Conservation (phyloP, 1,139 yeast genomes). For the Geotrichum klebahnii region DNA sequence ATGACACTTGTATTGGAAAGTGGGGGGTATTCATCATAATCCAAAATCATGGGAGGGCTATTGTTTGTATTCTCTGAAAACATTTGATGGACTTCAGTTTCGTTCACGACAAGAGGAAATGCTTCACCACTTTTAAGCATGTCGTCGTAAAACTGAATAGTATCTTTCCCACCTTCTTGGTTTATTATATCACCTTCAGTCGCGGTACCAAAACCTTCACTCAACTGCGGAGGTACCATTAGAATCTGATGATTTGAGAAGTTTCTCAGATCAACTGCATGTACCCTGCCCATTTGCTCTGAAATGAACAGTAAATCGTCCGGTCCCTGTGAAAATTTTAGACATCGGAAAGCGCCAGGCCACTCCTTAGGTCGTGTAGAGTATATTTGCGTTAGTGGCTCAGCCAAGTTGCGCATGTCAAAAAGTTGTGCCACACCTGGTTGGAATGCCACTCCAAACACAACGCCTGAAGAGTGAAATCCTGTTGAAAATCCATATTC, state of each 20-base stretch:
- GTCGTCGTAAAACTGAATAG: conserved; percentile 16
- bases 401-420: conserved; percentile 60
- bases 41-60: neutral
- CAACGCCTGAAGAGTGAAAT: conserved; percentile 66
- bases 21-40: neutral
- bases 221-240: conserved; percentile 14
- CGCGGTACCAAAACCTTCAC: neutral
- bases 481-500: conserved; percentile 82
- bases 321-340: conserved; percentile 65
- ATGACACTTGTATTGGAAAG: neutral
- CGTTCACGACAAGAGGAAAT: conserved; percentile 10
- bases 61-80: neutral
- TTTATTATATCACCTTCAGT: too few relatives aligned
- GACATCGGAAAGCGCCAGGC: conserved; percentile 58
- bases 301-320: conserved; percentile 72
- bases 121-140: conserved; percentile 21
- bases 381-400: conserved; percentile 41
- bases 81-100: conserved; percentile 7
- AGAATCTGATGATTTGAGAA: conserved; percentile 72
- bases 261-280: conserved; percentile 71
- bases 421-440: conserved; percentile 75
- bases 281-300: conserved; percentile 85
- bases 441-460: conserved; percentile 78
- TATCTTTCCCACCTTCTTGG: neutral
- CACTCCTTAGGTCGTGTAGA: conserved; percentile 36